Evolutionary conservation across 257 asterid genomes (phyloP).

Genomic region (Rhazya stricta): DNA sequence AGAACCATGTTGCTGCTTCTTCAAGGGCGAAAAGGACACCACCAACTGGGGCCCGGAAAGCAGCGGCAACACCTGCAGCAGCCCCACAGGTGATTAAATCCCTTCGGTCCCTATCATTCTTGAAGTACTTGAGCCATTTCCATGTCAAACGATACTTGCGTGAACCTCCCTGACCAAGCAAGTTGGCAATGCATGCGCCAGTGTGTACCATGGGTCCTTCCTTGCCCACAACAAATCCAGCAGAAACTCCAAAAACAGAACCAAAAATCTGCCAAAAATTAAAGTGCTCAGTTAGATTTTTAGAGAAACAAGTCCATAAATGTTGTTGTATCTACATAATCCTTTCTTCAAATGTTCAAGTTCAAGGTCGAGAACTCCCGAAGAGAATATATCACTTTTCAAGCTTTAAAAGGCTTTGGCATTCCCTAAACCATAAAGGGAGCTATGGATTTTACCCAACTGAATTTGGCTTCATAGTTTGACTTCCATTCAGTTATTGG

Average conservation of each 20-base stretch:
- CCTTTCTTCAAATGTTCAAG: neutral
- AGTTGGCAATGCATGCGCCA: conserved; percentile 94
- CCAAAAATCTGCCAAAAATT: conserved; percentile 64
- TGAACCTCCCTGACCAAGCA: conserved; percentile 99
- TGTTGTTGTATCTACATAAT: neutral
- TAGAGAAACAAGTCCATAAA: neutral
- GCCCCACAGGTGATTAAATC: conserved; percentile 99
- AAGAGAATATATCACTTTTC: neutral
- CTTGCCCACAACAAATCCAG: conserved; percentile 98
- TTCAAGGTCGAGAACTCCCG: neutral
- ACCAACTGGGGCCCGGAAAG: conserved; percentile 99
- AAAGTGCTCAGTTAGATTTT: conserved; percentile 1
- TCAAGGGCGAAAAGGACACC: conserved; percentile 99
- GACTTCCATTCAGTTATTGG: neutral
- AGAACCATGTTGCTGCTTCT: conserved; percentile 98
- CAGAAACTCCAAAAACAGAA: conserved; percentile 89
- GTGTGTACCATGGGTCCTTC: conserved; percentile 99
- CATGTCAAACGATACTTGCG: conserved; percentile 89
- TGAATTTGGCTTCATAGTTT: neutral
- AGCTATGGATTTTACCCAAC: neutral
- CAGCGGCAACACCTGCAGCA: conserved; percentile 99
- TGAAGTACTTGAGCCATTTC: conserved; percentile 89
- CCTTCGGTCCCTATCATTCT: conserved; percentile 91
- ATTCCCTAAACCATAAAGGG: neutral
- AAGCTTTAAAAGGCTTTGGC: neutral